Conservation (phyloP, 2,329 filamentous ascomycete genomes). For the Colletotrichum eleusines region DNA sequence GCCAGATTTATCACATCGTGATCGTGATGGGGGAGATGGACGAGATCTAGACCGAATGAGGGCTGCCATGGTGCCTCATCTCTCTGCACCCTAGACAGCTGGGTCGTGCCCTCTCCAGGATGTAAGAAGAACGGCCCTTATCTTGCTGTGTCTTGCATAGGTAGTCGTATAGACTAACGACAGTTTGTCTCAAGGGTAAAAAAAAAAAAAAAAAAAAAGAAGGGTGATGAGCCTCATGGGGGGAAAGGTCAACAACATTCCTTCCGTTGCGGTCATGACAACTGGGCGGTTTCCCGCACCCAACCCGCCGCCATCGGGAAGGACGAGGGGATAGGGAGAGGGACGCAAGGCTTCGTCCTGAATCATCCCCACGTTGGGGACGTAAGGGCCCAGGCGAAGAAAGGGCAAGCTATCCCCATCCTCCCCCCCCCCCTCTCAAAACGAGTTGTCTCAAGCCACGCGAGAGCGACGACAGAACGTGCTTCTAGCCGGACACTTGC, state of each 20-base stretch:
- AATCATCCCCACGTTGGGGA: background rate
- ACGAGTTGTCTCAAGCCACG: slow-evolving; percentile 37
- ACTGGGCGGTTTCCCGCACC: slow-evolving; percentile 9
- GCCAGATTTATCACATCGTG: slow-evolving; percentile 40
- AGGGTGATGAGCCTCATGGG: slow-evolving; percentile 2
- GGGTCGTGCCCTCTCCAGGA: background rate
- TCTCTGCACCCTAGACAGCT: slow-evolving; percentile 14
- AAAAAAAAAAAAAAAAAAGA: background rate
- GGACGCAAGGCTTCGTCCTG: background rate
- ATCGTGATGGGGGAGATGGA: slow-evolving; percentile 4
- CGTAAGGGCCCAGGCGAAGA: slow-evolving; percentile 22
- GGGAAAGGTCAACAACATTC: slow-evolving; percentile 10
- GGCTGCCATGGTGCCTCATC: background rate
- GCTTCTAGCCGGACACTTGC: slow-evolving; percentile 30
- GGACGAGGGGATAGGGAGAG: background rate
- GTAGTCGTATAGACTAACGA: slow-evolving; percentile 10
- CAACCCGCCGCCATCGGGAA: slow-evolving; percentile 4
- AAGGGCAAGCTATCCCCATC: background rate
- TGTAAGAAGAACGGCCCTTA: background rate
- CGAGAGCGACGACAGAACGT: background rate
- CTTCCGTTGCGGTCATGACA: slow-evolving; percentile 6
- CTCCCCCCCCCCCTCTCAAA: background rate
- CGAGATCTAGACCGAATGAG: slow-evolving; percentile 25
- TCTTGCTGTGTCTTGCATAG: slow-evolving; percentile 9
- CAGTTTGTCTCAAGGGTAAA: slow-evolving; percentile 2